These are phyloP conservation scores for Letharia lupina DNA, from an alignment of 495 filamentous ascomycete species.

Conservation along the genomic window DNA sequence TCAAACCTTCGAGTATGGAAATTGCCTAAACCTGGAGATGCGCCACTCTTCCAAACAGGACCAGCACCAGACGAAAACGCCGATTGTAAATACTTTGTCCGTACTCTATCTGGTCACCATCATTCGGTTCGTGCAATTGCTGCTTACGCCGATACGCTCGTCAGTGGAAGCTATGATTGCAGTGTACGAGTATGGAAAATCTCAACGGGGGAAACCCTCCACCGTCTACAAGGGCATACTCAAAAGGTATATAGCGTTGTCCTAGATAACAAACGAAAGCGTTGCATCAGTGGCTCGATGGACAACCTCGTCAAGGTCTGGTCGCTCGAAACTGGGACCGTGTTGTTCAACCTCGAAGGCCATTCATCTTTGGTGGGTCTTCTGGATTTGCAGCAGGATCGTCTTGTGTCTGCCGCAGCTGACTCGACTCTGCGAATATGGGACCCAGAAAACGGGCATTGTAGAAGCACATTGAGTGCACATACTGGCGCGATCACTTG, in stretches of 20 bases:
- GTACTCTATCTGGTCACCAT: constrained; percentile 73
- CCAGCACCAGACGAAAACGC: constrained; percentile 61
- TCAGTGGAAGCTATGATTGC: constrained; percentile 97
- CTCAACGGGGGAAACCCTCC: constrained; percentile 82
- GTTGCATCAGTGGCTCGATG: constrained; percentile 98
- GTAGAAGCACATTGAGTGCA: constrained; percentile 78
- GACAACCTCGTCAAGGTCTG: constrained; percentile 97
- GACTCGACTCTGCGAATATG: constrained; percentile 94
- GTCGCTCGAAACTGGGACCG: constrained; percentile 83
- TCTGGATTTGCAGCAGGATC: constrained; percentile 76
- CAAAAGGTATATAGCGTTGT: constrained; percentile 98
- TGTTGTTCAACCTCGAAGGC: constrained; percentile 85
- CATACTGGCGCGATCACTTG: constrained; percentile 98
- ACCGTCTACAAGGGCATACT: constrained; percentile 78
- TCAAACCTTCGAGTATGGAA: constrained; percentile 93
- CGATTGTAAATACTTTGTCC: constrained; percentile 90
- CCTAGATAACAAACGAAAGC: constrained; percentile 80
- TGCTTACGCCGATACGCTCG: constrained; percentile 89
- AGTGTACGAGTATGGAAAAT: constrained; percentile 97
- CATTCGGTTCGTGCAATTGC: constrained; percentile 98
- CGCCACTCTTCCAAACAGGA: constrained; percentile 64
- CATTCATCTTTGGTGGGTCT: constrained; percentile 91
- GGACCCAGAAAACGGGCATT: constrained; percentile 91
- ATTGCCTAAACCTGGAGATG: constrained; percentile 72
- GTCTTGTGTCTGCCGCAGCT: constrained; percentile 87